Conservation (phyloP, 2,329 filamentous ascomycete genomes). For the Colletotrichum chrysophilum region DNA sequence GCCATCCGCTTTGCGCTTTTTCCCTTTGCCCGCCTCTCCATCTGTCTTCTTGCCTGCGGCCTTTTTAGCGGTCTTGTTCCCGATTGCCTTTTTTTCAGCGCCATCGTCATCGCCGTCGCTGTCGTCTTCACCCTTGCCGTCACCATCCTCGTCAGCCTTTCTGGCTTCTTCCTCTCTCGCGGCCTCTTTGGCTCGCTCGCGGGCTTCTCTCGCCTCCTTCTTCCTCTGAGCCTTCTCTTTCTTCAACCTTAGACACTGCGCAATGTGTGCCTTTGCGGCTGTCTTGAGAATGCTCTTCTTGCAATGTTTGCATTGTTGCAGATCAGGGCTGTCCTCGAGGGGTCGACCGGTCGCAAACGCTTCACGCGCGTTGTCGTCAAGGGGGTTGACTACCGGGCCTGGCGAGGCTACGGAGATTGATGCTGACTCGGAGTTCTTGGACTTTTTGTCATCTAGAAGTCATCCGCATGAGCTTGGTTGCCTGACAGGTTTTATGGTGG, state of each 20-base stretch:
- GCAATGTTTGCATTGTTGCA: conserved; percentile 91
- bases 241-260: conserved; percentile 83
- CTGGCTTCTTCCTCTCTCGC: conserved; percentile 62
- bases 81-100: conserved; percentile 45
- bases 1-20: conserved; percentile 78
- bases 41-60: conserved; percentile 68
- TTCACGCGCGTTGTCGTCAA: conserved; percentile 78
- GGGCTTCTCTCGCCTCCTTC: conserved; percentile 75
- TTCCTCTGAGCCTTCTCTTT: conserved; percentile 80
- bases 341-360: conserved; percentile 84
- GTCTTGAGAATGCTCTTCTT: conserved; percentile 84
- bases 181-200: conserved; percentile 69
- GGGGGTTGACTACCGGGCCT: conserved; percentile 65
- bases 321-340: conserved; percentile 78
- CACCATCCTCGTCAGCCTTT: conserved; percentile 54
- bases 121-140: conserved; percentile 56
- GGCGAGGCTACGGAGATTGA: conserved; percentile 48
- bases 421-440: conserved; percentile 47
- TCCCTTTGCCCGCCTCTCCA: conserved; percentile 67
- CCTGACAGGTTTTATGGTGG: background rate
- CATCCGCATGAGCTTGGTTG: background rate
- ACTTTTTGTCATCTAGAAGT: conserved; percentile 58
- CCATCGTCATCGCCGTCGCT: conserved; percentile 49
- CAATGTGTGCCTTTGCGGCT: conserved; percentile 79
- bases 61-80: conserved; percentile 61